Evolutionary conservation across 2,329 filamentous ascomycete species (phyloP), one percentile per base, ranked within the genome.

Genomic region (Chaetomium sp.): DNA sequence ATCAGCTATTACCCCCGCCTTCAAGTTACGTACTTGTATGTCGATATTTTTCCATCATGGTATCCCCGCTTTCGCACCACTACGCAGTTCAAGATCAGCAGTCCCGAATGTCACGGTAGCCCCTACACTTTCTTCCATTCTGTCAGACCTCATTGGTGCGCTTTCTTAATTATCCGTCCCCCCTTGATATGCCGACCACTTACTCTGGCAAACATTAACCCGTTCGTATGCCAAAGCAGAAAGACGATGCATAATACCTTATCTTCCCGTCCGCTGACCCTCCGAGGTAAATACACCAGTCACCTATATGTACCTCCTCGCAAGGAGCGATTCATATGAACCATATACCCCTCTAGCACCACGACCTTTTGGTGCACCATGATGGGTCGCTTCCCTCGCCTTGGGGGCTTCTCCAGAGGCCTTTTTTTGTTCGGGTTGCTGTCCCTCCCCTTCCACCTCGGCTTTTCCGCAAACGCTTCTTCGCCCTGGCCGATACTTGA

Each of bases 401-500:
- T 21, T 2, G 13, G 56, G 1, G 38, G 38, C 13, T 25, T 59
- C 3, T 54, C 33, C 16, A 23, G 33, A 10, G 1, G 33, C 23
- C 12, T 54, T 5, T 7, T n/a, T 3, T 51, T 16, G 2, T 3
- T 49, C 8, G 4, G 38, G 12, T 7, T 60, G 4, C 57, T 60
- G 0, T 25, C 29, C 4, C 49, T 54, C 13, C 27, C 13, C 2
- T 42, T 23, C 13, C 23, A 21, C 31, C 9, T 19, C 7, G 33
- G 33, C 6, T 1, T 8, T 10, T n/a, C 25, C 4, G 25, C 16
- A 2, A 23, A 19, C 23, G 16, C 23, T 38, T 47, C 59, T 3
- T 27, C 45, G 7, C 9, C 33, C 9, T 45, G 50, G 59, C 35
- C 59, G 2, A 19, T 61, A 4, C 59, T 45, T 23, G 59, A 61